phyloP scores from a whole-genome alignment of 129 eudicot genomes.

The Saposhnikovia divaricata region DNA sequence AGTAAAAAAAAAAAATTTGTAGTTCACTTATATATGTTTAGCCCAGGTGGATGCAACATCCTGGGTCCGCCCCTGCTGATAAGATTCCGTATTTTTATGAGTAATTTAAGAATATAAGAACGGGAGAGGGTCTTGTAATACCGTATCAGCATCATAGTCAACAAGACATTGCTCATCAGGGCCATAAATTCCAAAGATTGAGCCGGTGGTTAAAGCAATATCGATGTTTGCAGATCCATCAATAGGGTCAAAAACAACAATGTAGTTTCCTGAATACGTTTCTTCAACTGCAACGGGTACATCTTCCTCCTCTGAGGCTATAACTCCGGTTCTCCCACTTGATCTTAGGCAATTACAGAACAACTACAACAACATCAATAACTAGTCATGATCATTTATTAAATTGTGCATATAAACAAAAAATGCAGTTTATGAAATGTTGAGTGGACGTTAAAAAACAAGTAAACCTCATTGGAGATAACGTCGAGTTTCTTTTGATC shows the following conservation, averaged over 20 bases:
- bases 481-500: conserved; percentile 98
- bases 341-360: conserved; percentile 92
- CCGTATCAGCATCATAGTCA: conserved; percentile 43
- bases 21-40: no score
- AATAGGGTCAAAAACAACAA: conserved; percentile 88
- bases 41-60: no score
- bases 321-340: conserved; percentile 80
- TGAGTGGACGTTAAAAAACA: background rate
- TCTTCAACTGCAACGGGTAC: conserved; percentile 93
- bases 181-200: conserved; percentile 83
- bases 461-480: conserved; percentile 74
- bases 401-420: conserved; percentile 1
- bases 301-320: conserved; percentile 97
- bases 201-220: conserved; percentile 77
- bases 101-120: background rate
- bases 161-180: conserved; percentile 82
- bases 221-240: conserved; percentile 96
- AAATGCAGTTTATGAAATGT: background rate
- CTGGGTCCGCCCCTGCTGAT: no score
- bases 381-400: background rate
- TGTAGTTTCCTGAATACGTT: conserved; percentile 86
- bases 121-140: conserved; percentile 10
- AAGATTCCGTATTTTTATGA: background rate
- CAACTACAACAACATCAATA: conserved; percentile 36
- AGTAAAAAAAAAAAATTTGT: no score